phyloP scores from a whole-genome alignment of 257 asterid genomes.

The Avicennia marina region DNA sequence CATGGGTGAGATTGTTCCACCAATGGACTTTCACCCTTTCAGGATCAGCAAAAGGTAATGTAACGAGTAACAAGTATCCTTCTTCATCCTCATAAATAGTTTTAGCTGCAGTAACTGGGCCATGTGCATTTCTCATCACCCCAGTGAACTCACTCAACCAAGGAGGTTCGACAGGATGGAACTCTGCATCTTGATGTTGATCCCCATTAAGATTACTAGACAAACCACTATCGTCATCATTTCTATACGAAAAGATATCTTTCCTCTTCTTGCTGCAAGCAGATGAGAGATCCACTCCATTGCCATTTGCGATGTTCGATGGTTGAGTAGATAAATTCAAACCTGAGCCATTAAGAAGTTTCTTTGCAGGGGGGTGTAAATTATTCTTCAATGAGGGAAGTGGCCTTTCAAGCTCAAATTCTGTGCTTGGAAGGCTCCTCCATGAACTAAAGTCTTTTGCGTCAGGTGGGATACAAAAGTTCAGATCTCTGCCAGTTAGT shows the following conservation, averaged over 20 bases:
- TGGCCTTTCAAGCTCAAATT: conserved; percentile 49
- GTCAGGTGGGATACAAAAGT: conserved; percentile 46
- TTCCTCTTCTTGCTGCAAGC: conserved; percentile 44
- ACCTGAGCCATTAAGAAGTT: conserved; percentile 44
- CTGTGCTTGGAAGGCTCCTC: conserved; percentile 50
- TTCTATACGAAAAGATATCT: conserved; percentile 27
- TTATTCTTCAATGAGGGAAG: conserved; percentile 24
- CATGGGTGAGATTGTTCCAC: conserved; percentile 58
- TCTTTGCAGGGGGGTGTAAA: conserved; percentile 25
- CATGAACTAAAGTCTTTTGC: conserved; percentile 49
- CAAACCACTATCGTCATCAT: conserved; percentile 32
- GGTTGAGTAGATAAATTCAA: conserved; percentile 38
- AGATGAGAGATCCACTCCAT: conserved; percentile 37
- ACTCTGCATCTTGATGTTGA: conserved; percentile 28
- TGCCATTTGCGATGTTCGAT: conserved; percentile 34
- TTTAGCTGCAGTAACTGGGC: conserved; percentile 54
- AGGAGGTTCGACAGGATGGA: conserved; percentile 31
- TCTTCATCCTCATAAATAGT: conserved; percentile 54
- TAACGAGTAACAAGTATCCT: conserved; percentile 45
- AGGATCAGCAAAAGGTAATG: conserved; percentile 44
- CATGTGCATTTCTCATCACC: conserved; percentile 43
- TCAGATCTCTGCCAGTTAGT: conserved; percentile 45
- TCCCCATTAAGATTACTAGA: conserved; percentile 19
- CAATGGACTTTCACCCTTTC: conserved; percentile 52
- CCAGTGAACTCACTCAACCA: conserved; percentile 49